phyloP scores from a whole-genome alignment of 139 green algal genomes.

The Tetraselmis chui region DNA sequence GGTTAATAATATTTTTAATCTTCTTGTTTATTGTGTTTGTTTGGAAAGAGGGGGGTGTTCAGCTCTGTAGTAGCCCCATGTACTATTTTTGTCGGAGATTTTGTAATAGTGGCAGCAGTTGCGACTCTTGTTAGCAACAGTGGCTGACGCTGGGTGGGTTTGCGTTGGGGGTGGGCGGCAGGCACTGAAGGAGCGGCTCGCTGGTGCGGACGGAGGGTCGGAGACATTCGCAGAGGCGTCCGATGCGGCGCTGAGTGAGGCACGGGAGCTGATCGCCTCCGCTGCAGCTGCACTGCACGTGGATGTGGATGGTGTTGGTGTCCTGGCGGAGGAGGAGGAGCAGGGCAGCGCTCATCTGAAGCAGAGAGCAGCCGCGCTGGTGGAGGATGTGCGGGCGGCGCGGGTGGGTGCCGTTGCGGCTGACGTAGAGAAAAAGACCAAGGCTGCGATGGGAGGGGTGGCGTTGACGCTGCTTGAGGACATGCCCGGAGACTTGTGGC shows the following conservation, averaged over 20 bases:
- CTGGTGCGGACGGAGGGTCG: background rate
- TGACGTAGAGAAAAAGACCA: constrained; percentile 8
- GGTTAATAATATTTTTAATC: too few relatives aligned
- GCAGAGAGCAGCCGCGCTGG: constrained; percentile 8
- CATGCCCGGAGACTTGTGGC: constrained; percentile 57
- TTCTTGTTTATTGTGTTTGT: too few relatives aligned
- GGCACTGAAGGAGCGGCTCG: background rate
- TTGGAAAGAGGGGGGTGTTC: too few relatives aligned
- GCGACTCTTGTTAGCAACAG: too few relatives aligned
- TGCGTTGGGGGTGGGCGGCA: too few relatives aligned
- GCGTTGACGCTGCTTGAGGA: constrained; percentile 41
- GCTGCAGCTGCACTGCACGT: background rate
- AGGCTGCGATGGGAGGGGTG: constrained; percentile 16
- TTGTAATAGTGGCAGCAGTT: too few relatives aligned
- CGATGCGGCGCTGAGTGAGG: background rate
- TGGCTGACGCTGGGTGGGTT: too few relatives aligned
- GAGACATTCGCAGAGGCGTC: background rate
- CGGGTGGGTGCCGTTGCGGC: constrained; percentile 19
- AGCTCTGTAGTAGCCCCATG: too few relatives aligned
- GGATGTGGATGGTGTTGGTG: background rate
- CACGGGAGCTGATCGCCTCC: background rate
- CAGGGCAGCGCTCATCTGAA: background rate
- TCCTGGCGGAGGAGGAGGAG: background rate
- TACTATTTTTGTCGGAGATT: too few relatives aligned
- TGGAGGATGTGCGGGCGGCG: constrained; percentile 16